phyloP scores from a whole-genome alignment of 306 rosid genomes.

The Trichosanthes truncata region DNA sequence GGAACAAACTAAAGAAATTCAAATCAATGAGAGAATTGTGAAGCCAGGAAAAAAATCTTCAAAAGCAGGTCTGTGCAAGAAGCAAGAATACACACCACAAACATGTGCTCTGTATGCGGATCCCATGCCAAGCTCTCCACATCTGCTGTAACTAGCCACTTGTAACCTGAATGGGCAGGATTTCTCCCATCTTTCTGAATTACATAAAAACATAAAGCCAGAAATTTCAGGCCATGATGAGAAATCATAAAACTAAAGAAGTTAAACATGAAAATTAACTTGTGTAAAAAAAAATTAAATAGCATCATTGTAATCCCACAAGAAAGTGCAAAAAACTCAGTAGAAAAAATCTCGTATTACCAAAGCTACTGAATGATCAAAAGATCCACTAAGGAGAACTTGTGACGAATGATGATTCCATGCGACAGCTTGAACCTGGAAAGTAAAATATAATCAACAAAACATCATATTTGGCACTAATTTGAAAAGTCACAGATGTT shows the following conservation, averaged over 20 bases:
- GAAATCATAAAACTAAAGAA: neutral
- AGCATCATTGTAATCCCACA: neutral
- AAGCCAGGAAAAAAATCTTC: neutral
- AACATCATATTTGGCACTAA: neutral
- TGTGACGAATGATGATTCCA: constrained; percentile 70
- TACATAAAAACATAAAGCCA: constrained; percentile 13
- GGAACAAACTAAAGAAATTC: neutral
- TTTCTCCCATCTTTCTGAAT: constrained; percentile 81
- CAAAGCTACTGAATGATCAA: constrained; percentile 74
- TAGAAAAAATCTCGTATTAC: constrained; percentile 29
- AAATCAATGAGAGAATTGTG: neutral
- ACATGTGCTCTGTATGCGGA: constrained; percentile 71
- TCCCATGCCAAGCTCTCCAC: constrained; percentile 98
- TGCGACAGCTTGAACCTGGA: constrained; percentile 91
- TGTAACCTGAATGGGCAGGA: constrained; percentile 76
- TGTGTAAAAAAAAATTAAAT: neutral
- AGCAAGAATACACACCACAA: constrained; percentile 52
- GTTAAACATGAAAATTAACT: neutral
- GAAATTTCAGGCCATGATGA: neutral
- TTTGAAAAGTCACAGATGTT: neutral
- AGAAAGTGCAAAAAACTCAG: neutral
- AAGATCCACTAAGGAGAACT: constrained; percentile 89
- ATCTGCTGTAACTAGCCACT: constrained; percentile 66
- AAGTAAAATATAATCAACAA: constrained; percentile 15
- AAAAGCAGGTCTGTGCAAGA: neutral